Evolutionary conservation across 2,329 filamentous ascomycete species (phyloP), one percentile per base, ranked within the genome.

Genomic region (Sporothrix humicola): DNA sequence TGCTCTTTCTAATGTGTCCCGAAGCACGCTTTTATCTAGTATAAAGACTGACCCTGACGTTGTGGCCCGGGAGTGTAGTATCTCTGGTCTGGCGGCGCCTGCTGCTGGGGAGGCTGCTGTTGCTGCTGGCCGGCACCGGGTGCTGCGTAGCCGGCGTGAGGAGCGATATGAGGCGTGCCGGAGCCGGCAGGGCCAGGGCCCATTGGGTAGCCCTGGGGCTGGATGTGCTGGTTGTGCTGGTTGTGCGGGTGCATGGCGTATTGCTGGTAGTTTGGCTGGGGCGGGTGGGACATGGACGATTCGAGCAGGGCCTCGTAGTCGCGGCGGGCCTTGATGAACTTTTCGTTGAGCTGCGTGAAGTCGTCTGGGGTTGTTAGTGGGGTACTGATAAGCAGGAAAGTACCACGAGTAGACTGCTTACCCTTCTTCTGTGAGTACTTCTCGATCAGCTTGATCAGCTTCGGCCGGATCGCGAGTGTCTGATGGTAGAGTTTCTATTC

Each of bases 361-460:
- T 99, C 96, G 82, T 99, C 96, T 97, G 6, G 15, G 13, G 17
- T 52, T 4, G 31, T 44, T 52, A 59, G 58, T 42, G n/a, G 48
- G 31, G n/a, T n/a, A n/a, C n/a, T n/a, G n/a, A n/a, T n/a, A n/a
- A n/a, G n/a, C n/a, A n/a, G n/a, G n/a, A n/a, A n/a, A n/a, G n/a
- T n/a, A n/a, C n/a, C n/a, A n/a, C n/a, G n/a, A n/a, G n/a, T n/a
- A n/a, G n/a, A n/a, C 3, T 13, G 61, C 71, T 71, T 84, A 95
- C 94, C 95, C 84, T 99, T 99, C 88, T 97, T 98, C 81, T 99
- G 96, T 10, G 96, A 98, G 81, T 99, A 99, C 82, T 98, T 98
- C 76, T 97, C 96, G 81, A 99, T 99, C 69, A 99, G 85, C 84
- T 98, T 97, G 81, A 99, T 98, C 75, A 99, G 85, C 84, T 99